These are phyloP conservation scores for Apophysomyces elegans DNA, from an alignment of 371 early-diverging fungal species.

Conservation along the genomic window DNA sequence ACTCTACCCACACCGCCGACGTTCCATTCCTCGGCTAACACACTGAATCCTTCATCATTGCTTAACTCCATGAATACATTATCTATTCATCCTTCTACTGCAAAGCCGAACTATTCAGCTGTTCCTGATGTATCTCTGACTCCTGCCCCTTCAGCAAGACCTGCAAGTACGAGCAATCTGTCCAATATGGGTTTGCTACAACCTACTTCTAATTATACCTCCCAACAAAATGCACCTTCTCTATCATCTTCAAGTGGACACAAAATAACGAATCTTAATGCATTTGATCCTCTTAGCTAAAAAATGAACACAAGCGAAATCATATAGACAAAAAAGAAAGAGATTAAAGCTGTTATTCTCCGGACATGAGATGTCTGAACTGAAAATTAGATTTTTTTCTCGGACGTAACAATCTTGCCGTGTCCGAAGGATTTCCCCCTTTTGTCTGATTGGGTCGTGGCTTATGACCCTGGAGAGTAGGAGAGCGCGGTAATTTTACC, in stretches of 20 bases:
- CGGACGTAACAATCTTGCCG: too few relatives aligned
- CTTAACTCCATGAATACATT: conserved; percentile 12
- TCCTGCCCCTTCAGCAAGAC: conserved; percentile 14
- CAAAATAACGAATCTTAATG: conserved; percentile 31
- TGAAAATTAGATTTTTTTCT: too few relatives aligned
- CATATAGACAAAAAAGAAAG: too few relatives aligned
- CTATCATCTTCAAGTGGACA: conserved; percentile 16
- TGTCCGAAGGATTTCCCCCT: too few relatives aligned
- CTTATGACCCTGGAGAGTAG: too few relatives aligned
- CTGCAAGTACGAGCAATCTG: conserved; percentile 15
- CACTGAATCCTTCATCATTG: not conserved
- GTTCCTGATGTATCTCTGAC: conserved; percentile 18
- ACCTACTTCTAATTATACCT: conserved; percentile 20
- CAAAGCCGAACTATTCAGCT: conserved; percentile 19
- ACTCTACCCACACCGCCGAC: conserved; percentile 15
- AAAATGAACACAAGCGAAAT: conserved; percentile 3
- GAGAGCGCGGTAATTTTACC: too few relatives aligned
- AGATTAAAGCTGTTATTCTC: too few relatives aligned
- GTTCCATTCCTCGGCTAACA: conserved; percentile 1
- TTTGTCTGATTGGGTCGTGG: too few relatives aligned
- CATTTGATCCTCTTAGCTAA: conserved; percentile 50
- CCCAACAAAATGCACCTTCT: conserved; percentile 8
- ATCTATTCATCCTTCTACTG: conserved; percentile 5
- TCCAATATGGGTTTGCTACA: conserved; percentile 34
- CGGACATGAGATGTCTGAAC: too few relatives aligned